Evolutionary conservation across 1,284 basidiomycete species (phyloP).

Genomic region (Trichosporon asahii): DNA sequence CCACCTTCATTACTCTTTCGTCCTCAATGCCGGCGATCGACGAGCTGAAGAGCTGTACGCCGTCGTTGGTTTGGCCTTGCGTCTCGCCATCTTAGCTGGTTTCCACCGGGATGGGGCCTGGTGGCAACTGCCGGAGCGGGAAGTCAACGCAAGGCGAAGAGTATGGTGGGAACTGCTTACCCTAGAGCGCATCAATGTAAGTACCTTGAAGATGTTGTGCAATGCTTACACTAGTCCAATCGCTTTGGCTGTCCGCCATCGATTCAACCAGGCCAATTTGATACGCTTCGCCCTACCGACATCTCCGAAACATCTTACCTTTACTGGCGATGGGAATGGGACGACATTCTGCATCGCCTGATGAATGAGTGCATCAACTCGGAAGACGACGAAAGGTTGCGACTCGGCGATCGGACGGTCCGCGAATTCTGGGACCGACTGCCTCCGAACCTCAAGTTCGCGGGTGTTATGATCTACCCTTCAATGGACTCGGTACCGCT

Average conservation of each 20-base stretch:
- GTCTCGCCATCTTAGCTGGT: background rate
- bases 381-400: background rate
- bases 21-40: background rate
- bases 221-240: background rate
- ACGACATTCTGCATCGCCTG: background rate
- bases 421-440: background rate
- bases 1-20: conserved; percentile 4
- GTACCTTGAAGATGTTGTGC: background rate
- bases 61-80: background rate
- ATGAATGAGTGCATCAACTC: conserved; percentile 8
- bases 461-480: background rate
- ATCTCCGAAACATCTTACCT: background rate
- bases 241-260: conserved; percentile 1
- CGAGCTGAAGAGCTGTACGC: conserved; percentile 3
- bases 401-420: background rate
- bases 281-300: background rate
- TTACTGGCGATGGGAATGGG: conserved; percentile 7
- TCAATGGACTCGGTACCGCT: background rate
- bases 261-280: background rate
- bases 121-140: conserved; percentile 4
- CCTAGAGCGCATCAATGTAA: background rate
- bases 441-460: background rate
- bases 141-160: background rate
- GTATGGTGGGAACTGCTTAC: conserved; percentile 3
- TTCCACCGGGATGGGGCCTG: conserved; percentile 1